phyloP scores from a whole-genome alignment of 2,329 filamentous ascomycete species.

The Stromatinia cepivora region DNA sequence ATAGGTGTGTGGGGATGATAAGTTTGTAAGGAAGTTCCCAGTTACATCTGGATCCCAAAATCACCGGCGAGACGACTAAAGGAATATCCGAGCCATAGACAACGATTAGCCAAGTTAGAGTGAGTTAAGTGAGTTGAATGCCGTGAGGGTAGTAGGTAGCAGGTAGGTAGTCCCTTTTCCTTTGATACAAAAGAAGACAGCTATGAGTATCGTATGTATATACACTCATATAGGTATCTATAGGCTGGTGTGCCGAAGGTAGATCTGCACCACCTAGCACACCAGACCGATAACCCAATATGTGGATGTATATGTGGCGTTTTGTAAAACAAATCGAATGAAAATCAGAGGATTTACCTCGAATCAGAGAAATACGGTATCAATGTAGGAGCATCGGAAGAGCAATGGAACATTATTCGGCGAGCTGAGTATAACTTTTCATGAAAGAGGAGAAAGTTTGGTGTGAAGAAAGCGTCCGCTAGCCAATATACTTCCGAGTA shows the following conservation, averaged over 20 bases:
- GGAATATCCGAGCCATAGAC: slow-evolving; percentile 12
- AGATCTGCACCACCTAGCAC: slow-evolving; percentile 2
- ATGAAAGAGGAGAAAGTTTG: slow-evolving; percentile 4
- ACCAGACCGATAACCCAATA: slow-evolving; percentile 4
- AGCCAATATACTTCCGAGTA: slow-evolving; percentile 7
- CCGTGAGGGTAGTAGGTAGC: too few relatives aligned
- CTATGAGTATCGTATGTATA: not conserved
- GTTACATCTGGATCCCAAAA: not conserved
- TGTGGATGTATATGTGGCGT: slow-evolving; percentile 3
- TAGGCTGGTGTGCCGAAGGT: not conserved
- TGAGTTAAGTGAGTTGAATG: not conserved
- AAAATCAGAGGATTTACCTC: not conserved
- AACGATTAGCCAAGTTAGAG: not conserved
- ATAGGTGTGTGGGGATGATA: slow-evolving; percentile 20
- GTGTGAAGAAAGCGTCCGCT: not conserved
- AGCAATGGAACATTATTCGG: not conserved
- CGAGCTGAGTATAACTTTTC: slow-evolving; percentile 5
- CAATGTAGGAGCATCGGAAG: not conserved
- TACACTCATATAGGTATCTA: not conserved
- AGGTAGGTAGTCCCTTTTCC: not conserved
- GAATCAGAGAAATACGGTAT: not conserved
- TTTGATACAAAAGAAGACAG: not conserved
- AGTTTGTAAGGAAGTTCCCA: slow-evolving; percentile 14
- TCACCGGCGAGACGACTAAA: slow-evolving; percentile 4
- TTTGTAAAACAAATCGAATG: slow-evolving; percentile 8